Evolutionary conservation across 129 eudicot genomes (phyloP), one percentile per base, ranked within the genome.

Genomic region (Lactuca saligna): DNA sequence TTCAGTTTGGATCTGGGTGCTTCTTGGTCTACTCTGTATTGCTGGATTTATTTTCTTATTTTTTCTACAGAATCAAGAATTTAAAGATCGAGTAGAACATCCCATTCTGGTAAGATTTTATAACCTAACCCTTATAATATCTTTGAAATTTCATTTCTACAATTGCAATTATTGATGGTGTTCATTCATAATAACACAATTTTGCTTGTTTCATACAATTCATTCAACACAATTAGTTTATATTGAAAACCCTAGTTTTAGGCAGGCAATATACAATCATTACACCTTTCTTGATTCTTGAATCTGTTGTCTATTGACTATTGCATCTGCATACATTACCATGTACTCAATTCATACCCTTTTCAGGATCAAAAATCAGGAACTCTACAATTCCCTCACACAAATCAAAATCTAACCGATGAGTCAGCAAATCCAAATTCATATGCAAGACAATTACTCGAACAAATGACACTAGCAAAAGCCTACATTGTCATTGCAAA

Each of bases 381-480:
- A 73, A 70, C 59, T 25, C 60, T 72, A 41, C 72, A 49, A 55
- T 54, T 76, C 17, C 9, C 54, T 51, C 88, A 66, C 42, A 66
- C 11, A 50, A 75, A 44, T 20, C 61, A 61, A 38, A 81, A 89
- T 70, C 29, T 67, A 46, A 86, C 93, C 4, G 81, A 77, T 58
- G 78, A 89, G 34, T 35, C 79, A 54, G 3, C 69, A 49, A 83
- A 78, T 69, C 2, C 80, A 11, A 75, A 61, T 64, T 86, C 96
- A 61, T 86, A 85, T 33, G 84, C 90, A 9, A 82, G 96, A 63
- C 96, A 89, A 60, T 75, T 89, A 79, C 65, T 88, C 31, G 90
- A 86, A 25, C 96, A 89, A 70, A 86, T 86, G 93, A 86, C 84
- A 13, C 93, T 89, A 31, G 93, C 93, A 69, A 89, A 89, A 80